Base-by-base conservation (phyloP, 352 stramenopile genomes). In the Globisporangium uncinulatum region DNA sequence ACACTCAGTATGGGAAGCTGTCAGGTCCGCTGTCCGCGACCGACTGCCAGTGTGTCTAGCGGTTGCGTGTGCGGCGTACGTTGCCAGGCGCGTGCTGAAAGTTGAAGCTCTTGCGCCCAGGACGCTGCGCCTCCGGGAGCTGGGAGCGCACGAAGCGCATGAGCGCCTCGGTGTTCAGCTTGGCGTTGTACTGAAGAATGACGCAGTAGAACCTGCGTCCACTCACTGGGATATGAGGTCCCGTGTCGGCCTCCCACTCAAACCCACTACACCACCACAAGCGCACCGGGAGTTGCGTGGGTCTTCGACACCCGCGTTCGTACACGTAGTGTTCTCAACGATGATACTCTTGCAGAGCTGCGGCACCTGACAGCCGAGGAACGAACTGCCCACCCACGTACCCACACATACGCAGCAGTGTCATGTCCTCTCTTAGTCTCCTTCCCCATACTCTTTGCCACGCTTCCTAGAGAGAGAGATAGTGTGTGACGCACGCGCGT, bases 321-420 rank as follows among this genome's bases (percentile, higher is more conserved):
- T 71, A 60, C 76, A 94, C 54, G 82, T 71, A 50, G 82, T 86
- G 67, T 96, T 96, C 60, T 96, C 83, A 32, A 96, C 82, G 55
- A 96, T 81, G 57, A 96, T 96, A 59, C 81, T 94, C 69, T 96
- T 96, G 70, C 86, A 96, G 32, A 96, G 64, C 52, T 96, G 86
- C 42, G 74, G 67, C 24, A 80, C 67, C 13, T 63, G 57, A 59
- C 82, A 92, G 14, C 78, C 60, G 20, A 96, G 65, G 44, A 92
- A 75, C 41, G 67, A 58, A n/a, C 82, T 92, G 52, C 31, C 24
- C 1, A 13, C 14, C 42, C 36, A 42, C 9, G 36, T 17, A 29
- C 56, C 21, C 32, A 51, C 15, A 24, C 37, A 61, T 55, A 49
- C n/a, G 32, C 17, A 53, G 14, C 24, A 29, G 13, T 17, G 7